Conservation (phyloP, 2,329 filamentous ascomycete species). For the Aureobasidium sp. region DNA sequence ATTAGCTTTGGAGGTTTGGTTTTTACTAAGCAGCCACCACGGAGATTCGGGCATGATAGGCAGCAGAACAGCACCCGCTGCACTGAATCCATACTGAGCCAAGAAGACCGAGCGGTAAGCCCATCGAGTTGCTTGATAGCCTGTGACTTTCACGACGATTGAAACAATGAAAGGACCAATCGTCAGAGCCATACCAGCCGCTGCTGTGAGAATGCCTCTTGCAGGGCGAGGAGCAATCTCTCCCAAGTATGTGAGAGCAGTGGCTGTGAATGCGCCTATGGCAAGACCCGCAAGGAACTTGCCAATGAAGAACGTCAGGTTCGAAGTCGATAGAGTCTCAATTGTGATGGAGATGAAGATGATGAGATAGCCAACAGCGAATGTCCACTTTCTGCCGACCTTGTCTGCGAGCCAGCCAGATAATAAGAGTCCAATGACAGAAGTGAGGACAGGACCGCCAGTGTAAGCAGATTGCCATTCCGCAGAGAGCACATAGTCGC, state of each 20-base stretch:
- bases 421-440: conserved; percentile 29
- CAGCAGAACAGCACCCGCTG: conserved; percentile 24
- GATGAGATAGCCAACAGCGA: conserved; percentile 32
- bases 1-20: conserved; percentile 16
- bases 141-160: conserved; percentile 23
- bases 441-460: conserved; percentile 37
- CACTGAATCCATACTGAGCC: conserved; percentile 38
- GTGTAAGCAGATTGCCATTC: conserved; percentile 42
- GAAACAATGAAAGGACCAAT: conserved; percentile 35
- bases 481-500: conserved; percentile 35
- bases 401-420: conserved; percentile 33
- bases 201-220: conserved; percentile 32
- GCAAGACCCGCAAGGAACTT: conserved; percentile 40
- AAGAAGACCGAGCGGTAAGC: conserved; percentile 38
- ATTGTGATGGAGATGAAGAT: conserved; percentile 35
- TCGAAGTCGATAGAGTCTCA: conserved; percentile 37
- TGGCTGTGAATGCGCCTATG: conserved; percentile 33
- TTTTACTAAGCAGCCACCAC: conserved; percentile 16
- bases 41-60: conserved; percentile 25
- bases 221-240: conserved; percentile 36
- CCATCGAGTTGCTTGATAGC: conserved; percentile 34
- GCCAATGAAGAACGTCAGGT: conserved; percentile 36
- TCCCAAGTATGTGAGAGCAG: conserved; percentile 34
- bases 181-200: conserved; percentile 36
- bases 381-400: conserved; percentile 29